These are phyloP conservation scores for Astragalus glycyphyllos DNA, from an alignment of 306 rosid species.

Conservation along the genomic window DNA sequence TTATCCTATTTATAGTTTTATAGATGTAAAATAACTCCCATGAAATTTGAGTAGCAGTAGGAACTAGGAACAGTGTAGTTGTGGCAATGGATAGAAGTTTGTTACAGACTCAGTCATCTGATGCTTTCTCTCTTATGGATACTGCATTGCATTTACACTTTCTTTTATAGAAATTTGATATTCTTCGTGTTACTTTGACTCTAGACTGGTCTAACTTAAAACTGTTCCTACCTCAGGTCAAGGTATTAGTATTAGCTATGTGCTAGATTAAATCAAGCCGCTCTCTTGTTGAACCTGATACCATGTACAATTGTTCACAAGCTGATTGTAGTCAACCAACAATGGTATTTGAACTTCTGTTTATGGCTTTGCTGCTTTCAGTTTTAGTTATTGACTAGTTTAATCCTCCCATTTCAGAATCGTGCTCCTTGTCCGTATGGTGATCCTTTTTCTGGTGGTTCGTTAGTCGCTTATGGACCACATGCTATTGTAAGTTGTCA, in stretches of 20 bases:
- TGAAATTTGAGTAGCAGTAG: slow-evolving; percentile 6
- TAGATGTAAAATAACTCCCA: background rate
- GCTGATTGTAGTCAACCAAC: slow-evolving; percentile 48
- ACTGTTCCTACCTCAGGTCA: slow-evolving; percentile 45
- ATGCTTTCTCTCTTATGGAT: background rate
- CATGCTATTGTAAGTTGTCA: slow-evolving; percentile 62
- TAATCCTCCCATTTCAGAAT: slow-evolving; percentile 53
- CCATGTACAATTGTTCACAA: slow-evolving; percentile 51
- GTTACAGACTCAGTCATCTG: background rate
- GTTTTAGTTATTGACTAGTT: slow-evolving; percentile 33
- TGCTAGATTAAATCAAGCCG: slow-evolving; percentile 58
- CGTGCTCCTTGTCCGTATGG: slow-evolving; percentile 57
- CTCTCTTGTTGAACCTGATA: slow-evolving; percentile 51
- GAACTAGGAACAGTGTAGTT: background rate
- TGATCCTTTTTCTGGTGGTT: slow-evolving; percentile 62
- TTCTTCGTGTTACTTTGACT: background rate
- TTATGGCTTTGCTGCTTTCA: slow-evolving; percentile 33
- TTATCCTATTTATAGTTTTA: background rate
- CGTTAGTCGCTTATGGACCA: slow-evolving; percentile 60
- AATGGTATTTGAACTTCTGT: slow-evolving; percentile 60
- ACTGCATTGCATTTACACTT: background rate
- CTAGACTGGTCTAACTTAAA: slow-evolving; percentile 28
- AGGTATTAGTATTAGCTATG: slow-evolving; percentile 48
- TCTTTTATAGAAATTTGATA: background rate
- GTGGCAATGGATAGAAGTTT: background rate